Conservation (phyloP, 805 yeast species). For the Myxozyma monticola region DNA sequence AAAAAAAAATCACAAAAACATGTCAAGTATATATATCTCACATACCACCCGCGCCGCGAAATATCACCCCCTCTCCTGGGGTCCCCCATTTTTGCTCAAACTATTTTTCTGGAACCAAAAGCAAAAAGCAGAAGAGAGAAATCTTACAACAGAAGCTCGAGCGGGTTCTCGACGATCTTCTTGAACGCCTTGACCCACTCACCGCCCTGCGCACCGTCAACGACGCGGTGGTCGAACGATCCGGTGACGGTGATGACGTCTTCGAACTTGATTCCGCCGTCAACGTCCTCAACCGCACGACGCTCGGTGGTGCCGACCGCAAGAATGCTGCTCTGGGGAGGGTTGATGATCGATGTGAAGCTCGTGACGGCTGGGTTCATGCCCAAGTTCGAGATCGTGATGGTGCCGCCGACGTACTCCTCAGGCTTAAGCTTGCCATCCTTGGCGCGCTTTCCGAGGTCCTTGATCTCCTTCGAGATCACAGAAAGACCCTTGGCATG, state of each 20-base stretch:
- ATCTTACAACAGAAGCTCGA: slow-evolving; percentile 86
- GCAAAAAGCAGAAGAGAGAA: too few species aligned
- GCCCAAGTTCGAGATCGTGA: slow-evolving; percentile 97
- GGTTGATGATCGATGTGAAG: slow-evolving; percentile 97
- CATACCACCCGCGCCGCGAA: too few species aligned
- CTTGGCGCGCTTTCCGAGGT: slow-evolving; percentile 93
- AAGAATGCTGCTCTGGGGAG: slow-evolving; percentile 92
- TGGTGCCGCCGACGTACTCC: slow-evolving; percentile 99
- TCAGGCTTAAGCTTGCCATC: slow-evolving; percentile 89
- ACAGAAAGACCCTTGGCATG: slow-evolving; percentile 80
- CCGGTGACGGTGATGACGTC: slow-evolving; percentile 91
- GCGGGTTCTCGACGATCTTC: slow-evolving; percentile 90
- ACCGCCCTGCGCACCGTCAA: slow-evolving; percentile 98
- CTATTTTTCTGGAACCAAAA: too few species aligned
- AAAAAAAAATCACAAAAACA: too few species aligned
- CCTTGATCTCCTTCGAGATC: slow-evolving; percentile 84
- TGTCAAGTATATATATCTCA: too few species aligned
- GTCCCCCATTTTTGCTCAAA: too few species aligned
- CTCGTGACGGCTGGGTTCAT: slow-evolving; percentile 92
- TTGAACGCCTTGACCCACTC: slow-evolving; percentile 94
- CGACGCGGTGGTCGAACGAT: slow-evolving; percentile 95
- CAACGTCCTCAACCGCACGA: slow-evolving; percentile 90
- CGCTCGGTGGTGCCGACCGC: slow-evolving; percentile 93
- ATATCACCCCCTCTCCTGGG: too few species aligned
- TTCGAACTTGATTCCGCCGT: slow-evolving; percentile 89